Evolutionary conservation across 768 basidiomycete genomes (phyloP).

Genomic region (Grammothele lineata): DNA sequence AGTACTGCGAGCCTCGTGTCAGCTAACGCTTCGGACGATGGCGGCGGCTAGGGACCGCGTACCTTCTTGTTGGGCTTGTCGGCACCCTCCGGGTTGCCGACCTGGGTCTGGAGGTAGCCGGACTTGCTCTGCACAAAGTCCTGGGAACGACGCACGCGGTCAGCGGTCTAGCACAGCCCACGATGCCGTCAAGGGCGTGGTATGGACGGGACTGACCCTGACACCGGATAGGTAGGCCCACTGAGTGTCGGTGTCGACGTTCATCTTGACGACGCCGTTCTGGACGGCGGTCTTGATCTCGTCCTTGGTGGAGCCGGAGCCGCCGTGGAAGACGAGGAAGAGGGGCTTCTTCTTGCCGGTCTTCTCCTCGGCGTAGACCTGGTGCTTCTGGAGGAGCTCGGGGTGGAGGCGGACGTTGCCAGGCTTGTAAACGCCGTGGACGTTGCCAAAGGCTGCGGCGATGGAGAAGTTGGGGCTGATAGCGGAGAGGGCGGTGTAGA

Average conservation of each 20-base stretch:
- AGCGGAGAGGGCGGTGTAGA: conserved; percentile 75
- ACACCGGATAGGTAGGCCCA: conserved; percentile 89
- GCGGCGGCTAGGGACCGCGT: neutral
- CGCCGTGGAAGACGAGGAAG: conserved; percentile 99
- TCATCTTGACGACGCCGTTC: conserved; percentile 98
- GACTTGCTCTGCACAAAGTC: conserved; percentile 86
- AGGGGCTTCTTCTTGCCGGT: conserved; percentile 71
- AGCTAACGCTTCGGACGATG: neutral
- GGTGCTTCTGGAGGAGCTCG: conserved; percentile 89
- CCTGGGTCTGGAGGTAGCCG: conserved; percentile 85
- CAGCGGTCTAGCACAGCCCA: neutral
- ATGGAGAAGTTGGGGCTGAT: conserved; percentile 95
- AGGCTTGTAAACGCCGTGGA: conserved; percentile 99
- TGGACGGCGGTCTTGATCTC: conserved; percentile 91
- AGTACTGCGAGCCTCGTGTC: conserved; percentile 46
- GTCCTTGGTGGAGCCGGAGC: conserved; percentile 94
- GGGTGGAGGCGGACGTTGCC: conserved; percentile 95
- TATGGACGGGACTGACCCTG: conserved; percentile 43
- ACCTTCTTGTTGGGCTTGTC: conserved; percentile 99
- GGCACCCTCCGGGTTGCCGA: conserved; percentile 94
- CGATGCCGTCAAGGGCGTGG: neutral
- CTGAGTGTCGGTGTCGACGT: conserved; percentile 77
- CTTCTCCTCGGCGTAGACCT: conserved; percentile 67
- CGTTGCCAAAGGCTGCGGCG: conserved; percentile 97
- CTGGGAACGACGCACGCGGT: conserved; percentile 29